These are phyloP conservation scores for Discostella stelligeroides DNA, from an alignment of 108 stramenopile genomes.

Conservation along the genomic window DNA sequence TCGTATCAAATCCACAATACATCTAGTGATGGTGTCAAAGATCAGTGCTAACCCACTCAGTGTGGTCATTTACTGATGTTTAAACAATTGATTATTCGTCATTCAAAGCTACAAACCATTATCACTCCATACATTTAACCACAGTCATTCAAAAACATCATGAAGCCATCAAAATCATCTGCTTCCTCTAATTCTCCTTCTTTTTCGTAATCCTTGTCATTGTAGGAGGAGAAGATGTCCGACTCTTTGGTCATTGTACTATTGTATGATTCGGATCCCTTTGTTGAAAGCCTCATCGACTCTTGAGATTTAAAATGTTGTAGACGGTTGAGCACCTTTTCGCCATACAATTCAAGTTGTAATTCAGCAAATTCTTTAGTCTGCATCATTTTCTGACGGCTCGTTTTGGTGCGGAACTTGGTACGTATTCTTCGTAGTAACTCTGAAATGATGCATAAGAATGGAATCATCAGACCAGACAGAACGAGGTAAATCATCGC, in stretches of 20 bases:
- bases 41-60: too few relatives aligned
- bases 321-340: conserved; percentile 29
- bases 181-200: background rate
- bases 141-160: background rate
- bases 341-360: conserved; percentile 35
- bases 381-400: conserved; percentile 27
- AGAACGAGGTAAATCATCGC: conserved; percentile 54
- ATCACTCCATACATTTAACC: too few relatives aligned
- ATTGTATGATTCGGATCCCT: background rate
- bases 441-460: conserved; percentile 3
- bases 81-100: too few relatives aligned
- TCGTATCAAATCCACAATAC: conserved; percentile 62
- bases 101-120: too few relatives aligned
- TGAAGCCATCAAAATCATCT: background rate
- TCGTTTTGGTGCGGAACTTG: conserved; percentile 1
- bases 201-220: too few relatives aligned
- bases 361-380: conserved; percentile 29
- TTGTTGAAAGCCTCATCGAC: conserved; percentile 19
- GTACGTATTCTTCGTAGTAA: background rate
- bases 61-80: too few relatives aligned
- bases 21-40: too few relatives aligned
- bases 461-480: conserved; percentile 38
- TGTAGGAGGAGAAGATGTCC: too few relatives aligned
- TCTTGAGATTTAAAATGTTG: conserved; percentile 20
- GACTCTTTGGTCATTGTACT: background rate